Evolutionary conservation across 139 green algal genomes (phyloP).

Genomic region (Penium margaritaceum): DNA sequence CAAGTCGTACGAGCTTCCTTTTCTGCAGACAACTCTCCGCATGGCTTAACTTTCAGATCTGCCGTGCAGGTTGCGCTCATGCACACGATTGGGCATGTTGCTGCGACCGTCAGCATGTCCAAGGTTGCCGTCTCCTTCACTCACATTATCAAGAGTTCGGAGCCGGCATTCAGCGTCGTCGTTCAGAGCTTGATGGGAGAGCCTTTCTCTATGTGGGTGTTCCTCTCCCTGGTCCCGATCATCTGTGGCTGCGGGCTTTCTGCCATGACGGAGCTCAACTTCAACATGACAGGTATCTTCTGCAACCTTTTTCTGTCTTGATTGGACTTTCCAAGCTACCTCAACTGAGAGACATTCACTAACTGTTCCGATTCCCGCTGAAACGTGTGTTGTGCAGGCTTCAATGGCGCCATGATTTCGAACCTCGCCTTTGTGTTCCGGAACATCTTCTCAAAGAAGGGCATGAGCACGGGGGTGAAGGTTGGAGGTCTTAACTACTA

Average conservation of each 20-base stretch:
- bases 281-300: constrained; percentile 77
- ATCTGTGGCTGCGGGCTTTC: constrained; percentile 58
- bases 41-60: too few relatives aligned
- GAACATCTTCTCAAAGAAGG: constrained; percentile 51
- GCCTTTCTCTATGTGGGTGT: constrained; percentile 71
- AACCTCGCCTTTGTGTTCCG: constrained; percentile 50
- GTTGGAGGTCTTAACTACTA: constrained; percentile 49
- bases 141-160: constrained; percentile 71
- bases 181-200: constrained; percentile 72
- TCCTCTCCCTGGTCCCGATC: constrained; percentile 81
- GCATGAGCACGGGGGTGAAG: constrained; percentile 43
- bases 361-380: too few relatives aligned
- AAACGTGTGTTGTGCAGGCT: constrained; percentile 34
- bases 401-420: constrained; percentile 48
- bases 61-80: constrained; percentile 52
- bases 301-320: too few relatives aligned
- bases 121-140: constrained; percentile 93
- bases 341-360: too few relatives aligned
- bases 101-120: constrained; percentile 91
- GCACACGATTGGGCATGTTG: constrained; percentile 91
- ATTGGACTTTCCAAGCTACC: too few relatives aligned
- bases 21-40: too few relatives aligned
- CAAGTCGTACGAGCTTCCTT: too few relatives aligned
- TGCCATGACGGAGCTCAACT: constrained; percentile 62
- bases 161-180: constrained; percentile 91